A percentile compares a stretch with the other conserved stretches of the same genome.
Evolutionary conservation across 352 stramenopile genomes (phyloP).

Genomic region (Phytophthora pinifolia): DNA sequence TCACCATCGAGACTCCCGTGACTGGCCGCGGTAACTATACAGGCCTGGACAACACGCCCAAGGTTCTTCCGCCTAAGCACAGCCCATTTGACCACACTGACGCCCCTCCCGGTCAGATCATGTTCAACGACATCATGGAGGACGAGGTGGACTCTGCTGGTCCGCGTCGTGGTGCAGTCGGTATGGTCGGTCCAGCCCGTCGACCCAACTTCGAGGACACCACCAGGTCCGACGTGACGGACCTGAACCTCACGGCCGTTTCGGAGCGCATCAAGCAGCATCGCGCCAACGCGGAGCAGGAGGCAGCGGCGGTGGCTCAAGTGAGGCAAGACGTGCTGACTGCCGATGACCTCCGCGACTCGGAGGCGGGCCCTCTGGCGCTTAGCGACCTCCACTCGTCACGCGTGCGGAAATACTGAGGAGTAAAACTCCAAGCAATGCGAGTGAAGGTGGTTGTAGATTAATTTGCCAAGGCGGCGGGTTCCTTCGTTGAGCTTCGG

Average conservation of each 20-base stretch:
- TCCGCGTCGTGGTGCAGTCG: constrained; percentile 5
- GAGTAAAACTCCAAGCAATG: neutral
- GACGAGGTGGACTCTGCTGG: constrained; percentile 39
- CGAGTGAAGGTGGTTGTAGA: constrained; percentile 20
- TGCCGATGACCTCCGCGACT: constrained; percentile 49
- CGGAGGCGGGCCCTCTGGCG: constrained; percentile 38
- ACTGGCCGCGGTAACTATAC: constrained; percentile 29
- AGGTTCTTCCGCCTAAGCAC: constrained; percentile 20
- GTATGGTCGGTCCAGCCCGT: neutral
- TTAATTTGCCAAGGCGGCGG: constrained; percentile 22
- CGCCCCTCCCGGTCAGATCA: constrained; percentile 33
- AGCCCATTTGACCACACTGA: constrained; percentile 20
- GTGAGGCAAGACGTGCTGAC: constrained; percentile 48
- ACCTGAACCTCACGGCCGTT: constrained; percentile 55
- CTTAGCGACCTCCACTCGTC: constrained; percentile 49
- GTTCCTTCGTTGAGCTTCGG: neutral
- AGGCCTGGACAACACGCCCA: constrained; percentile 33
- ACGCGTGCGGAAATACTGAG: constrained; percentile 21
- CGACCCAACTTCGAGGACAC: constrained; percentile 32
- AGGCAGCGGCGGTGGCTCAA: constrained; percentile 22
- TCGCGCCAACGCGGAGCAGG: constrained; percentile 32
- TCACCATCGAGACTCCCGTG: constrained; percentile 32
- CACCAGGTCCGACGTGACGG: constrained; percentile 32
- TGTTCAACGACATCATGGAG: constrained; percentile 70
- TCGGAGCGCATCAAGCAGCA: constrained; percentile 57